Percentiles rank a stretch among this genome's conserved stretches.
phyloP scores from a whole-genome alignment of 768 basidiomycete genomes.

The Floccularia luteovirens region DNA sequence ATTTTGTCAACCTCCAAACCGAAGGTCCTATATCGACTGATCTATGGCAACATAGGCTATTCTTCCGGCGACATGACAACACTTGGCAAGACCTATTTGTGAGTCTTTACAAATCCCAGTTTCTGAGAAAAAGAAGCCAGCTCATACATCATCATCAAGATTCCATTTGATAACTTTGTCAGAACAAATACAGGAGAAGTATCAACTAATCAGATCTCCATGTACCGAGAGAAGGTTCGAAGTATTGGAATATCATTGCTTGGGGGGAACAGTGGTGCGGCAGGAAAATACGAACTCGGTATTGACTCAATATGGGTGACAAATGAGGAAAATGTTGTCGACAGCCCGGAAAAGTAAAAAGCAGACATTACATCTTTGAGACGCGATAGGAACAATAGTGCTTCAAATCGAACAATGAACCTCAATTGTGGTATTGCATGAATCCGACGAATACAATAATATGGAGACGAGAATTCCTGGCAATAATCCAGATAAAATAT shows the following conservation, averaged over 20 bases:
- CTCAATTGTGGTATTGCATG: too few relatives aligned
- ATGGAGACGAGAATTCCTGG: too few relatives aligned
- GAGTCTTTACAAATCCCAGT: conserved; percentile 19
- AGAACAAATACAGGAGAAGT: conserved; percentile 70
- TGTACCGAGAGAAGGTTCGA: conserved; percentile 69
- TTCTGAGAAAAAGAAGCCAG: conserved; percentile 7
- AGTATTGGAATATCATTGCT: conserved; percentile 84
- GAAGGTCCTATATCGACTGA: conserved; percentile 75
- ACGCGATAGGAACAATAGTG: neutral
- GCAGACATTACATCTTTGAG: neutral
- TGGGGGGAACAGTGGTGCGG: conserved; percentile 71
- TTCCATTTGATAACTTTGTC: conserved; percentile 75
- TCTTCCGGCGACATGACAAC: conserved; percentile 56
- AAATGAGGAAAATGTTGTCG: conserved; percentile 58
- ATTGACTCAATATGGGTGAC: conserved; percentile 78
- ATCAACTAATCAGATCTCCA: conserved; percentile 61
- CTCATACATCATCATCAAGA: conserved; percentile 30
- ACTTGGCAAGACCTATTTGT: conserved; percentile 83
- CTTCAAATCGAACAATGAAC: neutral
- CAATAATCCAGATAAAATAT: too few relatives aligned
- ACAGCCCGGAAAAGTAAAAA: conserved; percentile 16
- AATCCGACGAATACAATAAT: too few relatives aligned
- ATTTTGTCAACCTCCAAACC: conserved; percentile 91
- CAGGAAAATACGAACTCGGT: conserved; percentile 77
- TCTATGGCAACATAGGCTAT: conserved; percentile 94